A percentile compares a stretch with the other conserved stretches of the same genome.
These are phyloP conservation scores for Torrubiella hemipterigena DNA, from an alignment of 2,329 filamentous ascomycete species.

Conservation along the genomic window DNA sequence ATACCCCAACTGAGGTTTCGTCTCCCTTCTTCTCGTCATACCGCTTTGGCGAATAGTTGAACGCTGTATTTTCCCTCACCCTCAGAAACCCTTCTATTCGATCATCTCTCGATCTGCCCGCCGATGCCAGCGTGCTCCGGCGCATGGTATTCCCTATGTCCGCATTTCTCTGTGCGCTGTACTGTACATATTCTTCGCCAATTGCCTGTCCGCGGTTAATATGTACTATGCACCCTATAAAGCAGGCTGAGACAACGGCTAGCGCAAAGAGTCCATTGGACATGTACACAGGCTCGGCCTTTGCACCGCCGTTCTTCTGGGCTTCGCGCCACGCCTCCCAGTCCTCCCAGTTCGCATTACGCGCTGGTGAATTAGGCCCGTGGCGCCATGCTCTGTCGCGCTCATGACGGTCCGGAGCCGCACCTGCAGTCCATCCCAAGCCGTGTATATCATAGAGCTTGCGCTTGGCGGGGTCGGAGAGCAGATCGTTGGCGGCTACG, in stretches of 20 bases:
- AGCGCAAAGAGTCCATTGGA: slow-evolving; percentile 65
- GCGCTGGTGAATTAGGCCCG: slow-evolving; percentile 33
- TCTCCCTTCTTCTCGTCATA: no score
- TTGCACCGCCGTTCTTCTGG: slow-evolving; percentile 28
- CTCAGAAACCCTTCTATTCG: slow-evolving; percentile 69
- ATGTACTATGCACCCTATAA: slow-evolving; percentile 62
- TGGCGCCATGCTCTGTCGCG: slow-evolving; percentile 37
- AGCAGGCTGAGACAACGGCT: slow-evolving; percentile 57
- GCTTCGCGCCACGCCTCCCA: slow-evolving; percentile 72
- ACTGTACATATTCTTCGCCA: slow-evolving; percentile 50
- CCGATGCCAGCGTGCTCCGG: slow-evolving; percentile 38
- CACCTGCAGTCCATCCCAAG: slow-evolving; percentile 61
- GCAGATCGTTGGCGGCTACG: slow-evolving; percentile 75
- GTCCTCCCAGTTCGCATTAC: slow-evolving; percentile 95
- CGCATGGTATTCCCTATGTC: slow-evolving; percentile 50
- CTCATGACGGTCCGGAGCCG: slow-evolving; percentile 29
- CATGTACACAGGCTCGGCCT: slow-evolving; percentile 51
- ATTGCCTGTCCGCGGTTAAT: slow-evolving; percentile 54
- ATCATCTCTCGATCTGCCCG: slow-evolving; percentile 44
- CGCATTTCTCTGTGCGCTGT: slow-evolving; percentile 52
- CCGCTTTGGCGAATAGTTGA: slow-evolving; percentile 17
- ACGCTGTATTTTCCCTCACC: slow-evolving; percentile 45
- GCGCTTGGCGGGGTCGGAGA: slow-evolving; percentile 70
- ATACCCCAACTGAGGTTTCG: no score
- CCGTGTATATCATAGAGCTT: slow-evolving; percentile 74